These are phyloP conservation scores for Yamadazyma diospyri DNA, from an alignment of 1,139 yeast genomes.

Conservation along the genomic window DNA sequence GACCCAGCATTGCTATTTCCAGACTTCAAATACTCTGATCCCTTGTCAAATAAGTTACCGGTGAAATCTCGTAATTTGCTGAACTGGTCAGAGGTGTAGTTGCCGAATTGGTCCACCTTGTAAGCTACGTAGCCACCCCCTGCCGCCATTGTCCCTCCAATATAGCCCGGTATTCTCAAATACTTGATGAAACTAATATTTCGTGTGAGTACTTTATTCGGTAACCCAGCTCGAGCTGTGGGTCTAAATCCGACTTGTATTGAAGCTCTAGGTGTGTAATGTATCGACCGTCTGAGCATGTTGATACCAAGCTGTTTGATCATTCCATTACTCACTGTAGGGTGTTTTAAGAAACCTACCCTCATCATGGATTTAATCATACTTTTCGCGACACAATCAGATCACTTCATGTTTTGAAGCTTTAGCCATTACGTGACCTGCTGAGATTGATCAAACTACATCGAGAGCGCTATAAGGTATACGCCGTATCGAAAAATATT, in stretches of 20 bases:
- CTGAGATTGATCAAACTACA: no score
- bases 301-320: neutral
- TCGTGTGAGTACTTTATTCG: no score
- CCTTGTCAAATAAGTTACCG: constrained; percentile 40
- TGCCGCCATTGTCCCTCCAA: constrained; percentile 91
- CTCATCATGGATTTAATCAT: no score
- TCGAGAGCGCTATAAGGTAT: no score
- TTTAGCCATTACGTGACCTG: no score
- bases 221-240: no score
- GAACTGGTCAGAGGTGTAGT: constrained; percentile 64
- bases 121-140: constrained; percentile 91
- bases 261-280: no score
- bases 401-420: no score
- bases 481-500: no score
- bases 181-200: constrained; percentile 38
- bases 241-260: no score
- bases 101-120: constrained; percentile 84
- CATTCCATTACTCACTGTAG: neutral
- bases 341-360: neutral
- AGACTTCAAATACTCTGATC: constrained; percentile 40
- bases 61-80: constrained; percentile 58
- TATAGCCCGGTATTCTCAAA: constrained; percentile 67
- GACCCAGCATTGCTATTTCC: constrained; percentile 1
- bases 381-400: no score
- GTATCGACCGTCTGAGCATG: no score